A percentile compares a stretch with the other conserved stretches of the same genome.
These are phyloP conservation scores for Cladophialophora exuberans DNA, from an alignment of 2,329 filamentous ascomycete species.

Conservation along the genomic window DNA sequence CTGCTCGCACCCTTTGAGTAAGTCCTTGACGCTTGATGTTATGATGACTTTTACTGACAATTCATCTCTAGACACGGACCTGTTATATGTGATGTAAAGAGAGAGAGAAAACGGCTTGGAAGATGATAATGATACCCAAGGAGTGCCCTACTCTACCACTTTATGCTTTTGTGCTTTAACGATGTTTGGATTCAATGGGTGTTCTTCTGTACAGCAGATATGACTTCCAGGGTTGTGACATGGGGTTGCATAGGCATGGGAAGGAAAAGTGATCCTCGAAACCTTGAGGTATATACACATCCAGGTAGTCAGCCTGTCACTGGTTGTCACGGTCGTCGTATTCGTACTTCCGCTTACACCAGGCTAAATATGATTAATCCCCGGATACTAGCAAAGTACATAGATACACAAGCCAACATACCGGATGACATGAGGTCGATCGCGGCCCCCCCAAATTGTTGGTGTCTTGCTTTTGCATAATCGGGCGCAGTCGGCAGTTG, in stretches of 20 bases:
- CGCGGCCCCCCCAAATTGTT: too few species aligned
- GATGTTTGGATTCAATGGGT: background rate
- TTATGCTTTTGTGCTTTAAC: background rate
- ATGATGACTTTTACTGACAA: slow-evolving; percentile 33
- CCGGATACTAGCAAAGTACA: too few species aligned
- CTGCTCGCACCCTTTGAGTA: slow-evolving; percentile 93
- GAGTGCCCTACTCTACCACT: background rate
- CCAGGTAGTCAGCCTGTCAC: too few species aligned
- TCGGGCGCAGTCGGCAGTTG: too few species aligned
- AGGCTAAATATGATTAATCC: too few species aligned
- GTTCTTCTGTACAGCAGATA: slow-evolving; percentile 3
- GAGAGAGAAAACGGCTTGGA: too few species aligned
- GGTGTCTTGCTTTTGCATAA: too few species aligned
- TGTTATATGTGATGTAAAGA: slow-evolving; percentile 68
- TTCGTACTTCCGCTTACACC: too few species aligned
- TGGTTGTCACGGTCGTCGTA: too few species aligned
- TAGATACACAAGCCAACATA: too few species aligned
- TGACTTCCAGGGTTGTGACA: background rate
- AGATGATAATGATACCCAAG: slow-evolving; percentile 15
- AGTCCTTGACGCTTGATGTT: slow-evolving; percentile 41
- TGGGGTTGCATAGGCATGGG: background rate
- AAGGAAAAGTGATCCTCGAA: background rate
- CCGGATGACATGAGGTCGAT: too few species aligned
- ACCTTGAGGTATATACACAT: background rate
- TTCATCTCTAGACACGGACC: slow-evolving; percentile 59